Evolutionary conservation across 306 rosid species (phyloP), one percentile per base, ranked within the genome.

Genomic region (Lathyrus tuberosus): DNA sequence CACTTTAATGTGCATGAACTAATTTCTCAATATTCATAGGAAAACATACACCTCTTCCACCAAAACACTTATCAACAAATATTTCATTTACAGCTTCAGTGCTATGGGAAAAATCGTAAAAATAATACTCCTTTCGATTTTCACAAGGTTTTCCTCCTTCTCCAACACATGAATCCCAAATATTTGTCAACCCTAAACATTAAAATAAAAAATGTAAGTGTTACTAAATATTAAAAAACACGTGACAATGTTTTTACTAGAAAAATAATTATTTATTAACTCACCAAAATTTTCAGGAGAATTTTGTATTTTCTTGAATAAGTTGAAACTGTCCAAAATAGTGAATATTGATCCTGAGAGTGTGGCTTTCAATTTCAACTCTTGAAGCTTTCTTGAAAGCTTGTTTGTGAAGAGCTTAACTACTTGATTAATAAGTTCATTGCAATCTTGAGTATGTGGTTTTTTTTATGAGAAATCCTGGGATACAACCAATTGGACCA

Each of bases 401-500:
- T 72, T 72, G 2, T 62, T 47, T 61, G 62, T 48, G 60, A 18
- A 72, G 1, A 40, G 52, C 15, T 47, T 72, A 72, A 72, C 40
- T 16, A 12, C 62, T 72, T 72, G 5, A 62, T 62, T 62, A 2
- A 72, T 13, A 3, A 20, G 42, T 62, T 72, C 77, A n/a, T 72
- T 62, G 53, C 70, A 72, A 5, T 62, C 8, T 14, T 62, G 38
- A 3, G 28, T 61, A 33, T 35, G 2, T 35, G 40, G 26, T 18
- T 24, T 24, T n/a, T 63, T 8, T 46, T 0, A 7, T 44, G 1
- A 57, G 1, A 33, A 24, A 2, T 1, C 17, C 8, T 6, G 75
- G 76, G 13, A 9, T 22, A 46, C 76, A 72, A 17, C 76, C 76
- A 33, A 72, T 13, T 60, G 48, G 18, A 47, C 76, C 76, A 47